These are phyloP conservation scores for Pseudogymnoascus sp. DNA, from an alignment of 2,329 filamentous ascomycete genomes.

Conservation along the genomic window DNA sequence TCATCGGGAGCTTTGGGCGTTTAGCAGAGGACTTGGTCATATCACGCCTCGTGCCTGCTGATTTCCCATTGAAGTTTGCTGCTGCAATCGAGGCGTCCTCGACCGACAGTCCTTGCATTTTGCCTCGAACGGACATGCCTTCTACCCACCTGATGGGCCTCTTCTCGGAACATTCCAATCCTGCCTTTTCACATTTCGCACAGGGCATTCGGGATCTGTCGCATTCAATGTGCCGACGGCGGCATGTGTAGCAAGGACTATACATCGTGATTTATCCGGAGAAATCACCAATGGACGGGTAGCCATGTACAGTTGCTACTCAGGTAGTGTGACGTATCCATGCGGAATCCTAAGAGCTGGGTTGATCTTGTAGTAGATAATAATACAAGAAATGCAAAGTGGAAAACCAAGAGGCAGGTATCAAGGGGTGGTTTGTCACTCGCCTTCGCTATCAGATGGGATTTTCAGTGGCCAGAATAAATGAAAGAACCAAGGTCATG, in stretches of 20 bases:
- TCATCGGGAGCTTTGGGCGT: neutral
- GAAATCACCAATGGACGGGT: neutral
- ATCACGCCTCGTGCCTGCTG: neutral
- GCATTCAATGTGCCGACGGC: conserved; percentile 29
- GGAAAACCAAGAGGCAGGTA: neutral
- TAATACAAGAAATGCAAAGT: neutral
- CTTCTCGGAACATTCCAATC: conserved; percentile 28
- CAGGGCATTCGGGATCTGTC: conserved; percentile 26
- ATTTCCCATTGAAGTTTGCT: neutral
- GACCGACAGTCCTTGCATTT: conserved; percentile 10
- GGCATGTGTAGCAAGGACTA: conserved; percentile 29
- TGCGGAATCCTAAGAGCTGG: neutral
- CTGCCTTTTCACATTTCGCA: conserved; percentile 28
- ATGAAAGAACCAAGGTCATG: neutral
- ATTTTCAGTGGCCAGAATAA: neutral
- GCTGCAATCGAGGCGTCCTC: neutral
- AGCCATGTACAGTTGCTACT: neutral
- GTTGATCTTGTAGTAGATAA: neutral
- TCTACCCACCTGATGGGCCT: conserved; percentile 30
- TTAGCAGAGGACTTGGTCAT: neutral
- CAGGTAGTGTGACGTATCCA: neutral
- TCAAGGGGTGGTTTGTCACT: neutral
- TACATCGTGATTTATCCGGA: conserved; percentile 12
- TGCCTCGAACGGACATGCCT: conserved; percentile 29
- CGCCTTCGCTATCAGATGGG: neutral